Conservation (phyloP, 1,139 yeast genomes). For the Yamadazyma aaseri region DNA sequence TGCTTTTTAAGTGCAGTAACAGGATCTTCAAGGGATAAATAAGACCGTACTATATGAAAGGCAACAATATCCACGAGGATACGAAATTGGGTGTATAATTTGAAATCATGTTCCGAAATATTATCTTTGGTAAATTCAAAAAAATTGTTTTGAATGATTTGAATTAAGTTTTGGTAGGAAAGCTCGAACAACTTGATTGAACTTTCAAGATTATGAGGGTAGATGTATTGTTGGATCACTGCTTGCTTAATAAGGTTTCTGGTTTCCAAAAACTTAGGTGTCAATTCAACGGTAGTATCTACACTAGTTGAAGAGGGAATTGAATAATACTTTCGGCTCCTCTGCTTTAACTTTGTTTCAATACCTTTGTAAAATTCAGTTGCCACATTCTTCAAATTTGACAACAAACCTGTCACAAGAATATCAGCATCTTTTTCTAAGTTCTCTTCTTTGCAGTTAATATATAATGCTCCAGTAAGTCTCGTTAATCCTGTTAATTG, state of each 20-base stretch:
- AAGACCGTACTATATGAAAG: slow-evolving; percentile 60
- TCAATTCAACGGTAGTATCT: slow-evolving; percentile 31
- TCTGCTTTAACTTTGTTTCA: slow-evolving; percentile 32
- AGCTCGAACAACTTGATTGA: slow-evolving; percentile 30
- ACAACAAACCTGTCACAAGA: slow-evolving; percentile 27
- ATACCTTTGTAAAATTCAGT: slow-evolving; percentile 35
- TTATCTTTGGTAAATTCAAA: slow-evolving; percentile 15
- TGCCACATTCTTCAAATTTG: slow-evolving; percentile 30
- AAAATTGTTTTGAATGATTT: slow-evolving; percentile 23
- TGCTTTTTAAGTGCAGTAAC: slow-evolving; percentile 63
- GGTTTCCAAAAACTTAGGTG: slow-evolving; percentile 41
- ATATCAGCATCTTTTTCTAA: slow-evolving; percentile 30
- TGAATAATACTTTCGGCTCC: slow-evolving; percentile 39
- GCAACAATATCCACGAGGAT: slow-evolving; percentile 58
- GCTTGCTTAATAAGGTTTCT: slow-evolving; percentile 41
- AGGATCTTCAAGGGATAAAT: slow-evolving; percentile 60
- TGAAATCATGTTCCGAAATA: slow-evolving; percentile 28
- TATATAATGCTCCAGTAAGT: slow-evolving; percentile 28
- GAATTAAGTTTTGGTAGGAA: slow-evolving; percentile 34
- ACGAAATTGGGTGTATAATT: slow-evolving; percentile 35
- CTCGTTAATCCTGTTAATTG: slow-evolving; percentile 31
- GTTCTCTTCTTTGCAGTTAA: slow-evolving; percentile 7
- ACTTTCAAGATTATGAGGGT: slow-evolving; percentile 35
- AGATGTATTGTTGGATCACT: slow-evolving; percentile 31
- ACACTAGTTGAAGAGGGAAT: slow-evolving; percentile 26